Evolutionary conservation across 2,329 filamentous ascomycete species (phyloP).

Genomic region (Alternaria longipes): DNA sequence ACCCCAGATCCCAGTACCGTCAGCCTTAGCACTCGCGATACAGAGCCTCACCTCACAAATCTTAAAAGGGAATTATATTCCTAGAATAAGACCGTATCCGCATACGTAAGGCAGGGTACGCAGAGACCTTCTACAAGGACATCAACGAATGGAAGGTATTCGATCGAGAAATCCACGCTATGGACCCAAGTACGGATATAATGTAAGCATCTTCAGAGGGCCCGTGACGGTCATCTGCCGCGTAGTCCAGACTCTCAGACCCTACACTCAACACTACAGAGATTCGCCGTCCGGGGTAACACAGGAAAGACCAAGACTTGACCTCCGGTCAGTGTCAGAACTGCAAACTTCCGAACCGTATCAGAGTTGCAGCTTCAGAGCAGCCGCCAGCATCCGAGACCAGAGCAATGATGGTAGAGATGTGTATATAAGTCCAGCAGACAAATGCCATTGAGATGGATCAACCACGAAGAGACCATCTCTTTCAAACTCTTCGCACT

Average conservation of each 20-base stretch:
- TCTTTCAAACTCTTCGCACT: neutral
- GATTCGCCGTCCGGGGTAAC: neutral
- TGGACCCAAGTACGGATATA: neutral
- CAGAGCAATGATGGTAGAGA: neutral
- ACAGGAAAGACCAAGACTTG: neutral
- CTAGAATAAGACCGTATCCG: neutral
- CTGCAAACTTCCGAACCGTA: neutral
- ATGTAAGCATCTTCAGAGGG: neutral
- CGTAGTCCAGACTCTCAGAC: neutral
- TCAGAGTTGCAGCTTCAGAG: neutral
- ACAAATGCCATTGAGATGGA: neutral
- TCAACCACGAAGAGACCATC: neutral
- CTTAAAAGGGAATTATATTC: neutral
- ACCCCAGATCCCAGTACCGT: neutral
- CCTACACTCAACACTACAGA: neutral
- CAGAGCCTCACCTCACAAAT: neutral
- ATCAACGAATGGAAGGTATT: neutral
- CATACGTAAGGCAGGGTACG: neutral
- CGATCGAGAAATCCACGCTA: neutral
- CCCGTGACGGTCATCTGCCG: neutral
- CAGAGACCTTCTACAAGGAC: neutral
- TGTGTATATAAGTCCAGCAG: conserved; percentile 9
- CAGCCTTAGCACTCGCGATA: neutral
- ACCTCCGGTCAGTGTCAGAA: neutral
- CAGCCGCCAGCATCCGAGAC: neutral